A percentile compares a stretch with the other conserved stretches of the same genome.
Conservation (phyloP, 2,329 filamentous ascomycete genomes). For the Talaromyces atroroseus region DNA sequence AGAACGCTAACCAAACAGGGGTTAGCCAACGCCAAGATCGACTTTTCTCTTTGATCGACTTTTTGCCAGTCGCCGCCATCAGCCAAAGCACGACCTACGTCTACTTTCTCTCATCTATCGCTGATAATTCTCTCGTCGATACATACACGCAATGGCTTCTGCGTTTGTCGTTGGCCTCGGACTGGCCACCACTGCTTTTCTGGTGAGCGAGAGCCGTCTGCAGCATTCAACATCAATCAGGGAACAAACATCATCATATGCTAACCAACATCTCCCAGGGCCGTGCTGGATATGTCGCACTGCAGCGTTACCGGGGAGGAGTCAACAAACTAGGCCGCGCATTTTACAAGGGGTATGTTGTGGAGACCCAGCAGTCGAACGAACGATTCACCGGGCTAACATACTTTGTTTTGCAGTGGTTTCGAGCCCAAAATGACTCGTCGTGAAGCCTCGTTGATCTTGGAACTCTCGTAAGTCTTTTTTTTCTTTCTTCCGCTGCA, state of each 20-base stretch:
- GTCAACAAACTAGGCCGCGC: conserved; percentile 77
- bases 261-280: conserved; percentile 53
- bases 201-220: conserved; percentile 53
- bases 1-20: not conserved
- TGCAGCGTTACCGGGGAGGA: conserved; percentile 66
- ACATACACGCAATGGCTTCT: conserved; percentile 34
- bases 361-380: not conserved
- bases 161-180: conserved; percentile 41
- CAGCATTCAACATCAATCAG: not conserved
- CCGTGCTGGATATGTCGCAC: conserved; percentile 83
- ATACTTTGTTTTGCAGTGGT: conserved; percentile 43
- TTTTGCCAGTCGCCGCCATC: too few relatives aligned
- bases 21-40: conserved; percentile 18
- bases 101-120: not conserved
- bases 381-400: not conserved
- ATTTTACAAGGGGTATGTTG: conserved; percentile 75
- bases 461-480: conserved; percentile 72
- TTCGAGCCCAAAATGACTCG: conserved; percentile 94
- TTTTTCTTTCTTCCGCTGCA: conserved; percentile 6
- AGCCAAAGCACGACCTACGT: not conserved
- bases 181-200: conserved; percentile 60
- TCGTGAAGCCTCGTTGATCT: conserved; percentile 82
- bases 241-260: not conserved
- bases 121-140: not conserved
- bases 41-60: conserved; percentile 32